These are phyloP conservation scores for Entomortierella beljakovae DNA, from an alignment of 192 early-diverging fungal species.

Conservation along the genomic window DNA sequence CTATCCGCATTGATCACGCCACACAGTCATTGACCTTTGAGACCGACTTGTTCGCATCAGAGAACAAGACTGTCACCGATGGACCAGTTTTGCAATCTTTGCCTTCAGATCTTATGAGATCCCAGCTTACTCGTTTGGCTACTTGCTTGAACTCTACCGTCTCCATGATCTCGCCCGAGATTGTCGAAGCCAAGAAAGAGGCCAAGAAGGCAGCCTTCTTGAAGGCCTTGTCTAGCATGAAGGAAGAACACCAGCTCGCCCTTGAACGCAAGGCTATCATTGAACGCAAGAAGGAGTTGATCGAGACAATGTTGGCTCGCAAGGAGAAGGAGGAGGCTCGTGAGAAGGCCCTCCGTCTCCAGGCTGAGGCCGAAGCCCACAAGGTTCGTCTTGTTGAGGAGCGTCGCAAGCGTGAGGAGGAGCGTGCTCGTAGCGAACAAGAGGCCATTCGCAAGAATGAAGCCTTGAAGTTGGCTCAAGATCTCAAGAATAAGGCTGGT, in stretches of 20 bases:
- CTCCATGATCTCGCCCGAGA: slow-evolving; percentile 84
- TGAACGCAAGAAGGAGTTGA: slow-evolving; percentile 84
- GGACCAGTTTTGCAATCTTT: slow-evolving; percentile 86
- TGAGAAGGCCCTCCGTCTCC: slow-evolving; percentile 75
- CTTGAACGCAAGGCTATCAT: slow-evolving; percentile 87
- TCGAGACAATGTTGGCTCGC: slow-evolving; percentile 78
- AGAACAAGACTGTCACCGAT: slow-evolving; percentile 80
- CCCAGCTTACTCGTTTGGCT: slow-evolving; percentile 89
- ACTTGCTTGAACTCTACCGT: slow-evolving; percentile 88
- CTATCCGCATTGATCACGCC: slow-evolving; percentile 95
- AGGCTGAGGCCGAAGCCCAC: slow-evolving; percentile 87
- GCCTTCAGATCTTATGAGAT: slow-evolving; percentile 92
- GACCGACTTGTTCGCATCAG: slow-evolving; percentile 86
- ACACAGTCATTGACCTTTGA: slow-evolving; percentile 93
- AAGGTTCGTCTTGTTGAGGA: slow-evolving; percentile 89
- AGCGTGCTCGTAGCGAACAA: slow-evolving; percentile 79
- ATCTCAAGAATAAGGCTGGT: slow-evolving; percentile 74
- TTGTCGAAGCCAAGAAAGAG: slow-evolving; percentile 72
- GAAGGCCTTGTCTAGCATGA: slow-evolving; percentile 76
- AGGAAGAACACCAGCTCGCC: slow-evolving; percentile 85
- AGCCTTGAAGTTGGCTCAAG: slow-evolving; percentile 87
- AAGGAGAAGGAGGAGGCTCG: slow-evolving; percentile 88
- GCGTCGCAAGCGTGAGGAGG: slow-evolving; percentile 81
- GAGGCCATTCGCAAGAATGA: slow-evolving; percentile 86
- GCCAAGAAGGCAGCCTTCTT: slow-evolving; percentile 76